Conservation (phyloP, 192 early-diverging fungal species). For the Thamnidium elegans region DNA sequence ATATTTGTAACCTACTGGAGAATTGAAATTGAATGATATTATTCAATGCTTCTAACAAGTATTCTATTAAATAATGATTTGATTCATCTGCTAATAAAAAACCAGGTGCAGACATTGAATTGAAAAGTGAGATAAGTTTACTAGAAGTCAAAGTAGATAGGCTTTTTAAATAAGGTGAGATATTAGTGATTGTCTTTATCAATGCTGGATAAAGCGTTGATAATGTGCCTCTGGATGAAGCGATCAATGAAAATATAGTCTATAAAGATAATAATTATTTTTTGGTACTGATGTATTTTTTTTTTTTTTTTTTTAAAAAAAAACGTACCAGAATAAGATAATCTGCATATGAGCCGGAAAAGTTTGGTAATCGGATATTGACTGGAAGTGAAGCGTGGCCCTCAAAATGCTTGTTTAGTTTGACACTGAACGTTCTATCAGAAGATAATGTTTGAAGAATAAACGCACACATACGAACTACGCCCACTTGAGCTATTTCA, state of each 20-base stretch:
- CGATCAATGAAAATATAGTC: conserved; percentile 76
- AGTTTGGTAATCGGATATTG: conserved; percentile 49
- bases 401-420: conserved; percentile 66
- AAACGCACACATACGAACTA: conserved; percentile 70
- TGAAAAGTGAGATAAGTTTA: conserved; percentile 72
- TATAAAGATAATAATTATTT: conserved; percentile 15
- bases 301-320: no score
- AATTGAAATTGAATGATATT: conserved; percentile 84
- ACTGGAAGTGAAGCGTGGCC: conserved; percentile 54
- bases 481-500: conserved; percentile 57
- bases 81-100: conserved; percentile 76
- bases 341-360: conserved; percentile 70
- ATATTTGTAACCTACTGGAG: conserved; percentile 44
- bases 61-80: conserved; percentile 75
- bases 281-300: not conserved
- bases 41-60: conserved; percentile 77
- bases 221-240: conserved; percentile 65
- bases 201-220: conserved; percentile 72
- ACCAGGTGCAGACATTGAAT: conserved; percentile 72
- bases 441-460: conserved; percentile 71
- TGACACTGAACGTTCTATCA: conserved; percentile 61
- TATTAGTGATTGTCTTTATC: conserved; percentile 74
- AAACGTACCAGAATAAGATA: conserved; percentile 69
- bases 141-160: conserved; percentile 67
- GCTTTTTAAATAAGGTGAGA: conserved; percentile 77